Evolutionary conservation across 2,329 filamentous ascomycete species (phyloP).

Genomic region (Phaeosphaeriaceae sp.): DNA sequence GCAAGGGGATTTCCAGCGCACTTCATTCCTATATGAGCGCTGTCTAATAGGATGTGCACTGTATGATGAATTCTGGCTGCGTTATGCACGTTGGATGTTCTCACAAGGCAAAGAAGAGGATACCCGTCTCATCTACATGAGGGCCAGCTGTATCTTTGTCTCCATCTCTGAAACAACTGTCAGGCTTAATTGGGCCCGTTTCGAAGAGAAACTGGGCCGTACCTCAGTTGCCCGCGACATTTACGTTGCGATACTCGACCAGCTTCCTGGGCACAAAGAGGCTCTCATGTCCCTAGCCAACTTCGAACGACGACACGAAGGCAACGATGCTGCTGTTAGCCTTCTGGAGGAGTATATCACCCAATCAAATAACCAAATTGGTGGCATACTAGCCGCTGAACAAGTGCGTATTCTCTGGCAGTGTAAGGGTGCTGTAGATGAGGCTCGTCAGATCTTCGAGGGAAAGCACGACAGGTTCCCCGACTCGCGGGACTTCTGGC

Average conservation of each 20-base stretch:
- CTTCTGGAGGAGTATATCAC: slow-evolving; percentile 81
- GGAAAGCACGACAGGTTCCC: slow-evolving; percentile 84
- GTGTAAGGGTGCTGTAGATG: slow-evolving; percentile 77
- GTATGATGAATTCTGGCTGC: slow-evolving; percentile 97
- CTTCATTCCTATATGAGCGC: slow-evolving; percentile 87
- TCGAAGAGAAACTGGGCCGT: slow-evolving; percentile 84
- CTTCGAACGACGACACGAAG: slow-evolving; percentile 80
- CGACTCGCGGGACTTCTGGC: slow-evolving; percentile 89
- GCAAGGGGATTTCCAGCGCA: slow-evolving; percentile 77
- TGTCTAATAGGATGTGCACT: slow-evolving; percentile 91
- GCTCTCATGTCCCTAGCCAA: slow-evolving; percentile 89
- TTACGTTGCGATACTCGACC: slow-evolving; percentile 77
- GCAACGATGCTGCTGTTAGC: slow-evolving; percentile 82
- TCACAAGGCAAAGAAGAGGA: slow-evolving; percentile 82
- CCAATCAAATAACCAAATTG: slow-evolving; percentile 76
- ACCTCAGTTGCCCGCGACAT: slow-evolving; percentile 82
- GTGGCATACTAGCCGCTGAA: slow-evolving; percentile 85
- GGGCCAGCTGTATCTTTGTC: slow-evolving; percentile 83
- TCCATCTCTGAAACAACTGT: slow-evolving; percentile 84
- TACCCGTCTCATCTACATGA: slow-evolving; percentile 87
- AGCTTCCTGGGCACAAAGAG: slow-evolving; percentile 81
- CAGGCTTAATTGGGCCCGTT: slow-evolving; percentile 89
- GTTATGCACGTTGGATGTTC: slow-evolving; percentile 93
- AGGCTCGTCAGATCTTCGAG: slow-evolving; percentile 82
- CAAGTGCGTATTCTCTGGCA: slow-evolving; percentile 90